Evolutionary conservation across 345 rosid species (phyloP), one percentile per base, ranked within the genome.

Genomic region (Populus tremula): DNA sequence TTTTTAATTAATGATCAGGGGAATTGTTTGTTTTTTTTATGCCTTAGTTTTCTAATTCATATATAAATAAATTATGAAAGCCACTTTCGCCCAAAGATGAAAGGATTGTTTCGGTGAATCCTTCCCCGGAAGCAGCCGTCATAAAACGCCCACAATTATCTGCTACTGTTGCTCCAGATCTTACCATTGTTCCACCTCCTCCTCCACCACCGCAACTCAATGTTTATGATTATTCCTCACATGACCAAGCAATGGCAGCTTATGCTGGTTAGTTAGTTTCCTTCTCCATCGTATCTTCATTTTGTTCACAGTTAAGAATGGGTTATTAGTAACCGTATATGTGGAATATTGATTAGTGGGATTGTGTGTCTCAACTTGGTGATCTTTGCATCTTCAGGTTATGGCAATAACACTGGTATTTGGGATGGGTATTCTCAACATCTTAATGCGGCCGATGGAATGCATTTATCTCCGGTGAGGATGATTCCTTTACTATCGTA

Each of bases 401-500:
- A 88, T 82, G 84, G 87, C 59, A 84, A 86, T 39, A 77, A 54
- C 53, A 74, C 76, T 49, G 83, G 76, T 20, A 23, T 76, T 61
- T 88, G 88, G 90, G 89, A 84, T 86, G 87, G 86, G 27, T 88
- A 88, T 79, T 61, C 89, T 76, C 87, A 76, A 49, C 88, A 84
- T 81, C 80, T 81, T 73, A 83, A 78, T 74, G 79, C 81, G 70
- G 73, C 86, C 77, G 91, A 91, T 78, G 88, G 86, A 71, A 17
- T 88, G 80, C 90, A 89, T 80, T 62, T 89, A 20, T 81, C 94
- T 56, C 89, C 83, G 67, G 94, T 91, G 77, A 78, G 90, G 38
- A 78, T 59, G 23, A 76, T 50, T 72, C 62, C 4, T 43, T 35
- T n/a, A 0, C 74, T 69, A 25, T 54, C 14, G 59, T 5, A 59